phyloP scores from a whole-genome alignment of 176 grass and related monocot genomes.

The Alloteropsis semialata region DNA sequence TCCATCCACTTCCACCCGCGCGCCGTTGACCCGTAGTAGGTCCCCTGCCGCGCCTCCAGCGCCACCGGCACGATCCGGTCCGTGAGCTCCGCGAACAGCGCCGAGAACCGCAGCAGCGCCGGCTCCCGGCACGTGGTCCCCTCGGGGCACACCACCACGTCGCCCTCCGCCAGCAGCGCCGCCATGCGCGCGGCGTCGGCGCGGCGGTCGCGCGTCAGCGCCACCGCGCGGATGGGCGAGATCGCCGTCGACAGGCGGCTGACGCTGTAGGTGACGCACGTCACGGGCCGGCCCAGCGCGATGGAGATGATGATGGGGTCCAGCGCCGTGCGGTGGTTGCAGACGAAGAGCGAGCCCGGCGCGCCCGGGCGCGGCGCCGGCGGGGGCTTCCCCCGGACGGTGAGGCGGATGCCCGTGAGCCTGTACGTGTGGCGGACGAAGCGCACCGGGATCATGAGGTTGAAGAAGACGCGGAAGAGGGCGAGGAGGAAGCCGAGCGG shows the following conservation, averaged over 20 bases:
- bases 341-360: conserved; percentile 61
- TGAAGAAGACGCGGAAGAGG: conserved; percentile 77
- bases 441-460: conserved; percentile 41
- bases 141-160: conserved; percentile 81
- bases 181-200: conserved; percentile 56
- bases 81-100: conserved; percentile 73
- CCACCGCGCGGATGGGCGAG: conserved; percentile 50
- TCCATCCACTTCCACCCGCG: conserved; percentile 68
- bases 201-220: conserved; percentile 42
- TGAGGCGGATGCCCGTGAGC: conserved; percentile 65
- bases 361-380: conserved; percentile 32
- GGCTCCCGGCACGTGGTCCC: conserved; percentile 90
- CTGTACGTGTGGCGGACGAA: conserved; percentile 68
- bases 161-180: conserved; percentile 52
- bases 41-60: conserved; percentile 37
- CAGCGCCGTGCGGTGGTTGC: conserved; percentile 89
- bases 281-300: conserved; percentile 57
- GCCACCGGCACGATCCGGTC: conserved; percentile 78
- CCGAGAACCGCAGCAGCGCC: conserved; percentile 65
- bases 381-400: conserved; percentile 50
- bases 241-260: conserved; percentile 52
- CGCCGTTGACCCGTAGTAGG: conserved; percentile 64
- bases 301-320: conserved; percentile 78
- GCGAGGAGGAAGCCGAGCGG: conserved; percentile 61
- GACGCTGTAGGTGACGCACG: conserved; percentile 75